Evolutionary conservation across 345 rosid species (phyloP).

Genomic region (Tarenaya hassleriana): DNA sequence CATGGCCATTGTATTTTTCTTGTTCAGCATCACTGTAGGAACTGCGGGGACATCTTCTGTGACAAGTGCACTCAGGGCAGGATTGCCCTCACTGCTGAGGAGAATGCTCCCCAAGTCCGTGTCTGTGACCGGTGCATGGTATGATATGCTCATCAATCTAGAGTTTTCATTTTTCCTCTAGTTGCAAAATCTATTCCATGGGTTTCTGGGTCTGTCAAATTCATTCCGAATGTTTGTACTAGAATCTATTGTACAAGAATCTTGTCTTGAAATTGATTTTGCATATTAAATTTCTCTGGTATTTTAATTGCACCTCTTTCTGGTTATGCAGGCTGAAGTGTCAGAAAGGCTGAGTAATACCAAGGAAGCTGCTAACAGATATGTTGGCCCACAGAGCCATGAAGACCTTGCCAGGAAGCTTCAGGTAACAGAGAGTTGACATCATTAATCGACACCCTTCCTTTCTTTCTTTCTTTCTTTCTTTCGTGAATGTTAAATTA

Average conservation of each 20-base stretch:
- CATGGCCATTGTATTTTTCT: slow-evolving; percentile 9
- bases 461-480: no score
- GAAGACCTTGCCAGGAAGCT: slow-evolving; percentile 96
- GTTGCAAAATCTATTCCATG: not conserved
- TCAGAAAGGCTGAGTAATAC: slow-evolving; percentile 85
- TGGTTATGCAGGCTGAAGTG: slow-evolving; percentile 68
- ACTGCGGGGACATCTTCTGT: slow-evolving; percentile 97
- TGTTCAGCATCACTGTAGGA: slow-evolving; percentile 95
- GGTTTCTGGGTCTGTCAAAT: slow-evolving; percentile 1
- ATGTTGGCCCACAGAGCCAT: slow-evolving; percentile 64
- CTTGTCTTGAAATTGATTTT: not conserved
- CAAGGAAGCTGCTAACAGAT: slow-evolving; percentile 72
- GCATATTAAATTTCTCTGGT: not conserved
- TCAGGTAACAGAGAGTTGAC: slow-evolving; percentile 40
- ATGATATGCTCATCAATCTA: slow-evolving; percentile 45
- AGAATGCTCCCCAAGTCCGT: slow-evolving; percentile 87
- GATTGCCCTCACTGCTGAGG: slow-evolving; percentile 92
- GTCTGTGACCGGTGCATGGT: slow-evolving; percentile 97
- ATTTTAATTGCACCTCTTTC: slow-evolving; percentile 11
- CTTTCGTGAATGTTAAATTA: not conserved
- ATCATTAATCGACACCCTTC: not conserved
- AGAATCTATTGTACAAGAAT: not conserved
- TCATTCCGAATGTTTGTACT: not conserved
- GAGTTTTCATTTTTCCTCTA: not conserved
- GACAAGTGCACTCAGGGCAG: slow-evolving; percentile 97